A percentile compares a stretch with the other conserved stretches of the same genome.
Conservation (phyloP, 108 stramenopile genomes). For the Pseudonitzschia pungens region DNA sequence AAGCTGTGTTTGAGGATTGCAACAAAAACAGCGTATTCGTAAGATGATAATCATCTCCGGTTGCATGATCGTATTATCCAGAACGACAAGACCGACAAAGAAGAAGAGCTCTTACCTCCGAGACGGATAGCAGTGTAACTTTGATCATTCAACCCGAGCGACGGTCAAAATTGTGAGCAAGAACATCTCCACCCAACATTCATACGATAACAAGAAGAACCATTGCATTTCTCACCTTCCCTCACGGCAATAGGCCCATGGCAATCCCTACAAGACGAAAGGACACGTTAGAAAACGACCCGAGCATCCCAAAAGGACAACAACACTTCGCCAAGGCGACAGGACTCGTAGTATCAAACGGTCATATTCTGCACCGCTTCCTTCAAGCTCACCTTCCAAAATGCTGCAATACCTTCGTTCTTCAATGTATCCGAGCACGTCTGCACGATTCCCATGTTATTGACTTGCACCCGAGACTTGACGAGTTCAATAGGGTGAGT, state of each 20-base stretch:
- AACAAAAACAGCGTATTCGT: too few species aligned
- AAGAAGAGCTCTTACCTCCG: slow-evolving; percentile 20
- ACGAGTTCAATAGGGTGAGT: slow-evolving; percentile 88
- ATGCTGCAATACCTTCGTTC: slow-evolving; percentile 71
- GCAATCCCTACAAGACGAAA: slow-evolving; percentile 36
- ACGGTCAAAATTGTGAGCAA: slow-evolving; percentile 3
- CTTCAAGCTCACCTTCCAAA: slow-evolving; percentile 59
- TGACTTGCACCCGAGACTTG: slow-evolving; percentile 88
- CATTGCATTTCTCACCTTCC: slow-evolving; percentile 22
- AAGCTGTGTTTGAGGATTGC: slow-evolving; percentile 10
- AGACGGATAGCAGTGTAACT: slow-evolving; percentile 68
- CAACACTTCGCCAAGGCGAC: too few species aligned
- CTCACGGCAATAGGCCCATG: slow-evolving; percentile 63
- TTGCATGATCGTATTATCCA: too few species aligned
- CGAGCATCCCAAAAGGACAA: too few species aligned
- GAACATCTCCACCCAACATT: too few species aligned
- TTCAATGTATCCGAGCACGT: slow-evolving; percentile 41
- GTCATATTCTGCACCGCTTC: neutral
- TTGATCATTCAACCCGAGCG: neutral
- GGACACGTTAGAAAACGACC: neutral
- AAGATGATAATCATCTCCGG: too few species aligned
- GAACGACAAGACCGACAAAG: too few species aligned
- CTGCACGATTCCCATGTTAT: slow-evolving; percentile 47
- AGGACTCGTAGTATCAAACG: neutral
- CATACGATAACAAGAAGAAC: too few species aligned